phyloP scores from a whole-genome alignment of 345 rosid genomes.

The Ceriops tagal region DNA sequence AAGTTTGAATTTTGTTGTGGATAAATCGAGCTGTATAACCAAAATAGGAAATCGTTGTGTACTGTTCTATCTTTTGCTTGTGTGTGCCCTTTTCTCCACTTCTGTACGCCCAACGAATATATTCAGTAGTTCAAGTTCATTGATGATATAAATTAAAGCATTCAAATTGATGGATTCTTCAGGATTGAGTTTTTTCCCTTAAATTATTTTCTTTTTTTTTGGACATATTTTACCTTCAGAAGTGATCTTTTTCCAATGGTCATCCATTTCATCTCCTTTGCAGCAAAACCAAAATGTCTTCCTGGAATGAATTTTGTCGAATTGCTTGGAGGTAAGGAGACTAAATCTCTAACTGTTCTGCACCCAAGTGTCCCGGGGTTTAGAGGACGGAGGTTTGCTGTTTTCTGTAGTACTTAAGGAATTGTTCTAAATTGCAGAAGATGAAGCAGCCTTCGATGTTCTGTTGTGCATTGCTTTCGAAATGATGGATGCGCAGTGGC shows the following conservation, averaged over 20 bases:
- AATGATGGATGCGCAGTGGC: slow-evolving; percentile 99
- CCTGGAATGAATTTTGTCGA: slow-evolving; percentile 75
- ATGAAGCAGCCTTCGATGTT: slow-evolving; percentile 86
- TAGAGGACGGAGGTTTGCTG: background rate
- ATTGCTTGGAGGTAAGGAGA: slow-evolving; percentile 74
- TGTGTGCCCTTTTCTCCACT: background rate
- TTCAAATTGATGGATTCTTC: no score
- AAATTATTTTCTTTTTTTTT: background rate
- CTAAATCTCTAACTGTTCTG: background rate
- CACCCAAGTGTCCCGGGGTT: background rate
- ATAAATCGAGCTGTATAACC: no score
- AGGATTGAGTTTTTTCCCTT: background rate
- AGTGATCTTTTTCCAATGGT: background rate
- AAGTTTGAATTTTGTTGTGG: no score
- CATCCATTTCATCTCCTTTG: slow-evolving; percentile 14
- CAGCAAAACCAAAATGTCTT: slow-evolving; percentile 75
- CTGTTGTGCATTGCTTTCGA: slow-evolving; percentile 89
- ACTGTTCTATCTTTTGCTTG: background rate
- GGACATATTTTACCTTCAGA: background rate
- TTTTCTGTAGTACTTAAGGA: background rate
- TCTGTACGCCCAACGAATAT: no score
- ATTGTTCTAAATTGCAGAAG: slow-evolving; percentile 50
- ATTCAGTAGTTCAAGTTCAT: no score
- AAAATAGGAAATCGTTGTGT: background rate
- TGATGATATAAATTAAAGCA: no score